A percentile compares a stretch with the other conserved stretches of the same genome.
Evolutionary conservation across 352 stramenopile species (phyloP).

Genomic region (Globisporangium spiculum): DNA sequence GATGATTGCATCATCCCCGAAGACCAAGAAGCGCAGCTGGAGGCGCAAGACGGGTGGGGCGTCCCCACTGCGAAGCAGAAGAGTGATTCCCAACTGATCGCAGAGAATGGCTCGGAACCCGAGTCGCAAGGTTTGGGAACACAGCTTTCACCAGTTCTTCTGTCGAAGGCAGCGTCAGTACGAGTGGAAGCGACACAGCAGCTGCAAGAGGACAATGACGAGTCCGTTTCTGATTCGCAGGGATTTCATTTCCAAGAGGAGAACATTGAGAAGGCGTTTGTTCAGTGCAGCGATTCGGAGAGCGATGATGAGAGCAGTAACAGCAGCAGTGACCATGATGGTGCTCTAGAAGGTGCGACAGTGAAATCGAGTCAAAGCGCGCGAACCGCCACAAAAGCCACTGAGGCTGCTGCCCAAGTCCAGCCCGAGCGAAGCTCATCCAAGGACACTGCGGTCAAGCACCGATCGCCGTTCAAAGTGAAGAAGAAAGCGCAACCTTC

Average conservation of each 20-base stretch:
- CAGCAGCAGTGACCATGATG: background rate
- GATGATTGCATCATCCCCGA: slow-evolving; percentile 60
- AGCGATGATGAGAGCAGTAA: slow-evolving; percentile 23
- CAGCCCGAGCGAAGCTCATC: background rate
- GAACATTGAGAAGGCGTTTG: slow-evolving; percentile 49
- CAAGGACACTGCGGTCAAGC: background rate
- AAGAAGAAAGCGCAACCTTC: slow-evolving; percentile 1
- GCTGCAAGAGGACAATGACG: background rate
- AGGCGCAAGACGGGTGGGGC: slow-evolving; percentile 56
- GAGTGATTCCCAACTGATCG: slow-evolving; percentile 72
- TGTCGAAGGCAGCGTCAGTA: background rate
- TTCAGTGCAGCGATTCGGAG: slow-evolving; percentile 47
- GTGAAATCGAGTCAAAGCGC: background rate
- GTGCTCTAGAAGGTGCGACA: background rate
- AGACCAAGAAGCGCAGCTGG: slow-evolving; percentile 52
- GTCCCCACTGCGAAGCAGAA: slow-evolving; percentile 14
- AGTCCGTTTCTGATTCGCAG: slow-evolving; percentile 26
- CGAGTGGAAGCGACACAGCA: slow-evolving; percentile 3
- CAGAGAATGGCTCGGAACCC: slow-evolving; percentile 46
- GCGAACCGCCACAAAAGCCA: too few species aligned
- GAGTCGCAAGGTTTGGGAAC: slow-evolving; percentile 27
- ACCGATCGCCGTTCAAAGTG: background rate
- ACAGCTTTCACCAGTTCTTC: background rate
- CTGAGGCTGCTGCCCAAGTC: background rate
- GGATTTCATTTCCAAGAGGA: slow-evolving; percentile 46